These are phyloP conservation scores for Trametes cingulata DNA, from an alignment of 768 basidiomycete genomes.

Conservation along the genomic window DNA sequence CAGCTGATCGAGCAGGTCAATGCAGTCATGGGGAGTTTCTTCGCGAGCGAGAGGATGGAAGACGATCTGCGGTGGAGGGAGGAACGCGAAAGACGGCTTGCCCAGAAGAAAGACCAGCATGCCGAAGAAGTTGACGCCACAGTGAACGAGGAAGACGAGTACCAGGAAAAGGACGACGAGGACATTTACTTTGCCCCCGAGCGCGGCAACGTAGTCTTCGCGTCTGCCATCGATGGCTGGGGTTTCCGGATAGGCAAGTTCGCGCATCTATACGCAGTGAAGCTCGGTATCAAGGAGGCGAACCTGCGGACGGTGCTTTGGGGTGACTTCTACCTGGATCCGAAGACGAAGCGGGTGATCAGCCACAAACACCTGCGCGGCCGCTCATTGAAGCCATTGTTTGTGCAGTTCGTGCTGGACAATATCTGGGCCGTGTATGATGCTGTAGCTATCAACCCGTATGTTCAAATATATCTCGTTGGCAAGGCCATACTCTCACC, in stretches of 20 bases:
- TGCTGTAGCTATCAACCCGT: constrained; percentile 87
- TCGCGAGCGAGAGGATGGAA: constrained; percentile 94
- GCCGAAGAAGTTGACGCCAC: constrained; percentile 55
- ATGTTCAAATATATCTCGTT: constrained; percentile 37
- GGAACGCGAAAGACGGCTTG: constrained; percentile 81
- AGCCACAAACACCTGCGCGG: constrained; percentile 89
- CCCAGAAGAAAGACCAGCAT: constrained; percentile 67
- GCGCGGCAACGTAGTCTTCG: constrained; percentile 93
- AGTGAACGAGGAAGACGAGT: constrained; percentile 63
- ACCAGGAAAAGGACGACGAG: constrained; percentile 96
- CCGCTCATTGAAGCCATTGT: constrained; percentile 86
- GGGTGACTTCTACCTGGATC: constrained; percentile 97
- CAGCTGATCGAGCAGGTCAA: constrained; percentile 96
- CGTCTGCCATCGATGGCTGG: constrained; percentile 96
- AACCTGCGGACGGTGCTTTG: constrained; percentile 87
- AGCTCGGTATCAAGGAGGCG: constrained; percentile 86
- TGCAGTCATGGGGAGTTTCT: constrained; percentile 96
- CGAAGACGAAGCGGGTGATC: constrained; percentile 92
- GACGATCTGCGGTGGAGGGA: constrained; percentile 94
- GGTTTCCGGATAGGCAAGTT: constrained; percentile 94
- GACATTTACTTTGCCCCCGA: constrained; percentile 97
- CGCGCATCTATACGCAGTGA: constrained; percentile 86
- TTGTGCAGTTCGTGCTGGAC: constrained; percentile 96
- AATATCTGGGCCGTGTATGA: constrained; percentile 98
- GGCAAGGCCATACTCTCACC: neutral